Evolutionary conservation across 1,139 yeast genomes (phyloP).

Genomic region (Meyerozyma sp.): DNA sequence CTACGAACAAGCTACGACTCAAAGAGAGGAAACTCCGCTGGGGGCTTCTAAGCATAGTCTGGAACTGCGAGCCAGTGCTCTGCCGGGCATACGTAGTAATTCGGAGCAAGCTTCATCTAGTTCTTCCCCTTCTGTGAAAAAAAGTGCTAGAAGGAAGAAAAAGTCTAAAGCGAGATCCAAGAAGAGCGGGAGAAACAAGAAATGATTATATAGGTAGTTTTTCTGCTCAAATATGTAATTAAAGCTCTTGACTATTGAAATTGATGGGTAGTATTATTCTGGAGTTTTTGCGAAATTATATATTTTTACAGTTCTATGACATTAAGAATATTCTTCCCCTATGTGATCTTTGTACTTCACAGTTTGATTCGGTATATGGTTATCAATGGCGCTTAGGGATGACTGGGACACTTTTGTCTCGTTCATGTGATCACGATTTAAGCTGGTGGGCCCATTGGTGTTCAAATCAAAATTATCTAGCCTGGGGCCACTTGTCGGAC

Average conservation of each 20-base stretch:
- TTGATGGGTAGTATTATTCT: background rate
- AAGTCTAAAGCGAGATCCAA: background rate
- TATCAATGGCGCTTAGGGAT: background rate
- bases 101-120: background rate
- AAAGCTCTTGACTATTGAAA: no score
- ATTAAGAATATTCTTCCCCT: background rate
- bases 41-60: no score
- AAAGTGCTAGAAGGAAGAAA: background rate
- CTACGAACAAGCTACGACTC: constrained; percentile 21
- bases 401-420: background rate
- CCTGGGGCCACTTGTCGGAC: background rate
- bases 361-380: background rate
- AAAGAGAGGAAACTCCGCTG: background rate
- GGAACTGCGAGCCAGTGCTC: background rate
- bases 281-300: background rate
- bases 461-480: background rate
- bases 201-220: background rate
- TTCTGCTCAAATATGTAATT: no score
- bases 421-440: background rate
- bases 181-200: background rate
- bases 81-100: background rate
- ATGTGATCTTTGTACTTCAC: background rate
- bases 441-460: background rate
- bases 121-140: background rate
- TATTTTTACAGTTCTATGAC: background rate